Evolutionary conservation across 2,329 filamentous ascomycete genomes (phyloP).

Genomic region (Sclerotinia borealis): DNA sequence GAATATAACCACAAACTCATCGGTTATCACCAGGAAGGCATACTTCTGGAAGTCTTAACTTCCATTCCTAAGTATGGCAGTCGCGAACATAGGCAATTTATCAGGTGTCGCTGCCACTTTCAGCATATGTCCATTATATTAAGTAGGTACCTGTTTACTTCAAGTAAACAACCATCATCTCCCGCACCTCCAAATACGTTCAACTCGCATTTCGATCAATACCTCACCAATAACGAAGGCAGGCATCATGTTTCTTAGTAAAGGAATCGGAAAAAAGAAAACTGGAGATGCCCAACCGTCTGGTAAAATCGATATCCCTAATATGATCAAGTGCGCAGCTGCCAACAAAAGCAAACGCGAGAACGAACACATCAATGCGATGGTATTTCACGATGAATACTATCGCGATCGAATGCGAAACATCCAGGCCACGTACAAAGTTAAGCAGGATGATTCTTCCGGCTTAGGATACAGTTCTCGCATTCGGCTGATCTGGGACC

Average conservation of each 20-base stretch:
- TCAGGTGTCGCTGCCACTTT: background rate
- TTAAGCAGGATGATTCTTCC: background rate
- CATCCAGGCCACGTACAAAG: conserved; percentile 1
- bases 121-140: background rate
- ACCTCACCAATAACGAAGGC: background rate
- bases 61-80: background rate
- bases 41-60: too few relatives aligned
- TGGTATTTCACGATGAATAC: background rate
- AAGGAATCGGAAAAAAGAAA: background rate
- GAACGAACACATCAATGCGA: background rate
- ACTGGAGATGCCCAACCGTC: background rate
- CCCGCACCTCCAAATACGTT: background rate
- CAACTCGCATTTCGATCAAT: background rate
- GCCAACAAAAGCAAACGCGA: background rate
- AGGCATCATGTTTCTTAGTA: background rate
- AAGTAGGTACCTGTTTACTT: background rate
- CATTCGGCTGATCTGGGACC: conserved; percentile 5
- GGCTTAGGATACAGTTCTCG: background rate
- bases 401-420: conserved; percentile 2
- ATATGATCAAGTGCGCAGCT: background rate
- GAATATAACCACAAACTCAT: too few relatives aligned
- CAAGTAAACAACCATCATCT: background rate
- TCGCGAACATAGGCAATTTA: background rate
- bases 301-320: background rate
- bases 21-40: too few relatives aligned